Evolutionary conservation across 2,329 filamentous ascomycete genomes (phyloP), one percentile per base, ranked within the genome.

Genomic region (Ceratocystis destructans): DNA sequence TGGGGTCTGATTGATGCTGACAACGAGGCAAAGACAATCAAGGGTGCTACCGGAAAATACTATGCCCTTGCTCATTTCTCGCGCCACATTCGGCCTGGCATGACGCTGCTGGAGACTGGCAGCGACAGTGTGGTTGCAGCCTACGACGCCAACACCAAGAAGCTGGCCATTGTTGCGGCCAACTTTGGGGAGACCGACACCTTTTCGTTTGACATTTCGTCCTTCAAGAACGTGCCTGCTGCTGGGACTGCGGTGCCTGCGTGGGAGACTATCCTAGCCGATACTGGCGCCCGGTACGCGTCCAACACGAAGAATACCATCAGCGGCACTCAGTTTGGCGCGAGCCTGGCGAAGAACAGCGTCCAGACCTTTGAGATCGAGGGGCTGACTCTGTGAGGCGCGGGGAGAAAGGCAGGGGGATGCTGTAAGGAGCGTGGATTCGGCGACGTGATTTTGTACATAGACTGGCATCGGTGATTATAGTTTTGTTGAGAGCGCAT

Each of bases 1-100:
- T 78, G 76, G 77, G 77, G 77, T 0, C 69, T 79, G 5, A 71
- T 78, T 61, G 73, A 75, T 12, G 77, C 72, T 2, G 73, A 77
- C 68, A 77, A 77, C 66, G 72, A 75, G 4, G 71, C 70, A 1
- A 69, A 69, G 53, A 72, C 71, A 2, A 67, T 78, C 10, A 71
- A 71, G 0, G 64, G 68, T 0, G 72, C 71, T 22, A 73, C 69
- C 31, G 74, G 75, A 37, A 78, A 78, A 69, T 79, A 77, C 70
- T 78, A 72, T 66, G 72, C 74, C 2, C 70, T 79, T n/a, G 77
- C 76, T 1, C 77, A 77, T 69, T 77, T 77, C 67, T 69, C 75
- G 4, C 73, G 77, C 28, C 77, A 79, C 66, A 76, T 79, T 50
- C 72, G 75, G 0, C 71, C 73, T 1, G 76, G 76, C 1, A 78